phyloP scores from a whole-genome alignment of 2,329 filamentous ascomycete genomes.

The Intubia oerlemansii region DNA sequence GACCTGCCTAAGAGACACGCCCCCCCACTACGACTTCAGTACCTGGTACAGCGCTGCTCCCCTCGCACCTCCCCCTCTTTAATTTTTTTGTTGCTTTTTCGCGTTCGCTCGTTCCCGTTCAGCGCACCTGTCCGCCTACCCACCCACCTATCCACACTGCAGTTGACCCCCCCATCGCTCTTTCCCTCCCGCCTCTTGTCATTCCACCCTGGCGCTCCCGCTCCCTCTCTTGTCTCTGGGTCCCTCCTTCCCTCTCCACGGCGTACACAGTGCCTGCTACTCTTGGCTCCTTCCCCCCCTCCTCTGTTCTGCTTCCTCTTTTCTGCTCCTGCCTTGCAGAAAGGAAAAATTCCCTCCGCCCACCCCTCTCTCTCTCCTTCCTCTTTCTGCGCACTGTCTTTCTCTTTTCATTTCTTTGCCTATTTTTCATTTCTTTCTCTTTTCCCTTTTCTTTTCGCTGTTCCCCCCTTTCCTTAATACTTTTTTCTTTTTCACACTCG shows the following conservation, averaged over 20 bases:
- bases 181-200: no score
- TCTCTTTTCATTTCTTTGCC: not conserved
- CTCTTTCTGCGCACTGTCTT: slow-evolving; percentile 11
- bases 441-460: slow-evolving; percentile 1
- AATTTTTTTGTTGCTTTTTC: slow-evolving; percentile 10
- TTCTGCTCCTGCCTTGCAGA: no score
- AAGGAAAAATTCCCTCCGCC: no score
- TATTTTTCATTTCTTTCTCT: slow-evolving; percentile 6
- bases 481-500: not conserved
- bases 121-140: not conserved
- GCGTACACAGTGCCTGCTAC: no score
- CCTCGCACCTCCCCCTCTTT: slow-evolving; percentile 5
- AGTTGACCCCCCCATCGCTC: slow-evolving; percentile 3
- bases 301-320: no score
- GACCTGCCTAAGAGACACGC: no score
- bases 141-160: not conserved
- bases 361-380: slow-evolving; percentile 9
- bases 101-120: slow-evolving; percentile 11
- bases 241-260: slow-evolving; percentile 7
- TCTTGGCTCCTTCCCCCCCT: slow-evolving; percentile 7
- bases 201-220: slow-evolving; percentile 5
- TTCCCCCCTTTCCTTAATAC: slow-evolving; percentile 5
- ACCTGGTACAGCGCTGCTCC: no score
- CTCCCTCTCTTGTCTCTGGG: slow-evolving; percentile 8
- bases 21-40: no score